Base-by-base conservation (phyloP, 208 protist species). In the Angomonas ambiguus region DNA sequence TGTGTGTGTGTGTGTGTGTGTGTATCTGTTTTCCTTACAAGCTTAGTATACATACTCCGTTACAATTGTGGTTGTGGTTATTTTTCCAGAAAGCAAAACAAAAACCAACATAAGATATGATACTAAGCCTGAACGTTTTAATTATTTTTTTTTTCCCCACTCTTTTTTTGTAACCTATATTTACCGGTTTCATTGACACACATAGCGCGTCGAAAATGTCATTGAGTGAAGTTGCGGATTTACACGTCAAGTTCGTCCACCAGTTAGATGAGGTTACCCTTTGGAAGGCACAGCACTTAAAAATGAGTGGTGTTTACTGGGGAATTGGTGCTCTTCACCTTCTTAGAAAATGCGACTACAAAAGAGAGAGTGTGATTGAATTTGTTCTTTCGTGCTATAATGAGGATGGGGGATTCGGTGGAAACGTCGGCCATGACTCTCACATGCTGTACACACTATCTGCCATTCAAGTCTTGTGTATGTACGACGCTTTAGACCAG, bases 391-490 rank as follows among this genome's bases (percentile, higher is more conserved):
- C 61, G 8, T 99, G 98, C 73, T 81, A 88, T 66, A 89, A 98
- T 67, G 60, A 63, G 32, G 89, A 96, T 71, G 98, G 98, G 59
- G 99, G 98, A 8, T 99, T 99, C 82, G 95, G 92, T 38, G 98
- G 98, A 20, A 98, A 97, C 74, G 69, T 86, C 4, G 93, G 88
- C 1, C 97, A 99, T 72, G 98, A 99, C 71, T 83, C 98, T 18
- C 98, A 99, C 77, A 67, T 99, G 45, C 87, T 99, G 1, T 99
- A 99, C 81, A 99, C 99, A 1, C 79, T 99, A 22, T 97, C 85
- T 41, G 98, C 98, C 0, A 58, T 99, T 28, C 98, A 99, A 75
- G 41, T 98, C 16, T 82, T 98, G 20, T 85, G 87, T 34, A 69
- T 98, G 1, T 91, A 93, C 42, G 85, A 87, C 73, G 73, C 69